Conservation (phyloP, 257 asterid genomes). For the Capsicum rhomboideum region DNA sequence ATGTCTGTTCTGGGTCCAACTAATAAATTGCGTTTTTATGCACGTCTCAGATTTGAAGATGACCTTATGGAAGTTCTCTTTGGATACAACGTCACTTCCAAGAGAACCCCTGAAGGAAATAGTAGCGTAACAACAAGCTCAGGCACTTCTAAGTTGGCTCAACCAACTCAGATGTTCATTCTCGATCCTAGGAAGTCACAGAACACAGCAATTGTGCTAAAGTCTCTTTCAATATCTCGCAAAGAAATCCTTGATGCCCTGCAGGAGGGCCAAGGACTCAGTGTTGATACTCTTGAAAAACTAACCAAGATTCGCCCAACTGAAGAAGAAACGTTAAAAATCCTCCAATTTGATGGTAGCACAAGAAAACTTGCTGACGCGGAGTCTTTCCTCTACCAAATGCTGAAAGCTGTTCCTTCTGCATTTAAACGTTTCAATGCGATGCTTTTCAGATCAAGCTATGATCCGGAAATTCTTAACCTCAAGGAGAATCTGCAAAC, state of each 20-base stretch:
- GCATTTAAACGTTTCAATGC: slow-evolving; percentile 59
- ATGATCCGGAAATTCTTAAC: slow-evolving; percentile 57
- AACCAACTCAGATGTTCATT: slow-evolving; percentile 40
- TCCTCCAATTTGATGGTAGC: slow-evolving; percentile 54
- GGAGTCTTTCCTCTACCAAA: slow-evolving; percentile 70
- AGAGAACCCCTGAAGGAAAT: slow-evolving; percentile 21
- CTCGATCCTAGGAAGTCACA: slow-evolving; percentile 79
- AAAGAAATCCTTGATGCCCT: slow-evolving; percentile 58
- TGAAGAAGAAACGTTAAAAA: slow-evolving; percentile 48
- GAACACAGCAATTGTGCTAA: slow-evolving; percentile 68
- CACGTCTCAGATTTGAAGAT: slow-evolving; percentile 56
- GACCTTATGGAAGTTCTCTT: slow-evolving; percentile 71
- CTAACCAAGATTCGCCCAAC: slow-evolving; percentile 66
- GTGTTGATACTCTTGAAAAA: slow-evolving; percentile 60
- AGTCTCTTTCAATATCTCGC: slow-evolving; percentile 52
- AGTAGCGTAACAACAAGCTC: slow-evolving; percentile 13
- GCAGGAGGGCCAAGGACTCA: slow-evolving; percentile 56
- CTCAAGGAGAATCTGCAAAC: slow-evolving; percentile 60
- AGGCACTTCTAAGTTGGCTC: slow-evolving; percentile 22
- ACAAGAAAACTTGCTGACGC: slow-evolving; percentile 67
- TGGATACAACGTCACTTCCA: slow-evolving; percentile 36
- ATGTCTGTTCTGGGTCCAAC: neutral
- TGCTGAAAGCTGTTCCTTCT: slow-evolving; percentile 60
- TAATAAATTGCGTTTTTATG: neutral
- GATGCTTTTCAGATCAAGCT: slow-evolving; percentile 60